Percentiles rank a stretch among this genome's conserved stretches.
Evolutionary conservation across 108 stramenopile genomes (phyloP).

Genomic region (Schizochytrium sp.): DNA sequence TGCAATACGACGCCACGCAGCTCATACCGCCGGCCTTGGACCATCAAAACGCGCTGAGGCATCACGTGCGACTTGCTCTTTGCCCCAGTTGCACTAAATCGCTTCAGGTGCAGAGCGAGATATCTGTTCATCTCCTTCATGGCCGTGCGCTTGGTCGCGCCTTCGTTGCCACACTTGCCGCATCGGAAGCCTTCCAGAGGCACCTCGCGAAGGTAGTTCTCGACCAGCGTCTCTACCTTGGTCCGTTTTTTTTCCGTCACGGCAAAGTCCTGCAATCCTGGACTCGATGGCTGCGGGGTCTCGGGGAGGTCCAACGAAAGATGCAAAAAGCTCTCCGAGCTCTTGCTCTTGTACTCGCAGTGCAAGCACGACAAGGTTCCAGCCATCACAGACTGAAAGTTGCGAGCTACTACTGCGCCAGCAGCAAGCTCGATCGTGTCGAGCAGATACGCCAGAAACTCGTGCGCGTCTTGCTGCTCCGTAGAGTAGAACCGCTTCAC

Average conservation of each 20-base stretch:
- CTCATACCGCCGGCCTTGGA: neutral
- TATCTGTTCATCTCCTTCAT: too few relatives aligned
- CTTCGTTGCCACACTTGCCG: neutral
- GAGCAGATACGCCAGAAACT: neutral
- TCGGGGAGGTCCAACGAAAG: neutral
- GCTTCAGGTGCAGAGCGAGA: neutral
- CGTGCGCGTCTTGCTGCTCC: slow-evolving; percentile 4
- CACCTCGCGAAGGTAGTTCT: neutral
- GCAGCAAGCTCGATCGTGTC: neutral
- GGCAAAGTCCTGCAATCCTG: neutral
- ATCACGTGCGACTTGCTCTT: neutral
- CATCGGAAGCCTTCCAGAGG: neutral
- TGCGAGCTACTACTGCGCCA: neutral
- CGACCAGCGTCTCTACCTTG: neutral
- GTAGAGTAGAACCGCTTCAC: neutral
- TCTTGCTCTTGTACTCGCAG: neutral
- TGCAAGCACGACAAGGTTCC: neutral
- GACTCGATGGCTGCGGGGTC: neutral
- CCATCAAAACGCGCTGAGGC: neutral
- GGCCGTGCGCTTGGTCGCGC: neutral
- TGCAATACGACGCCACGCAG: neutral
- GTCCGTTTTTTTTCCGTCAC: neutral
- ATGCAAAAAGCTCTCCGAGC: neutral
- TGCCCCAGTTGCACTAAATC: neutral
- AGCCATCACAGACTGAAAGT: neutral